A percentile compares a stretch with the other conserved stretches of the same genome.
phyloP scores from a whole-genome alignment of 306 rosid genomes.

The Rosa lucieae region DNA sequence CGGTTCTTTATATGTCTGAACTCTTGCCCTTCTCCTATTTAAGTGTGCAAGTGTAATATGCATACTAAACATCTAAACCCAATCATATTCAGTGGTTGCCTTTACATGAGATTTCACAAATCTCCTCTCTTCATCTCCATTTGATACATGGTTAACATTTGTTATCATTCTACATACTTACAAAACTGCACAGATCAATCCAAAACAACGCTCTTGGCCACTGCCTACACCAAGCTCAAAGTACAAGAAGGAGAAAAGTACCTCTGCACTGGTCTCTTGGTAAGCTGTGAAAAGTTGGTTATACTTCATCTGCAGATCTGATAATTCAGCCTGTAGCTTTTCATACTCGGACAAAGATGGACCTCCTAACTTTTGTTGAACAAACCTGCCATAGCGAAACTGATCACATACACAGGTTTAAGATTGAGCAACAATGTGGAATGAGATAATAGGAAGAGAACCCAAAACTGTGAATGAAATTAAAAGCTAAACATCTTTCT shows the following conservation, averaged over 20 bases:
- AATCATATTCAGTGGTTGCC: neutral
- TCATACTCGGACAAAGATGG: constrained; percentile 69
- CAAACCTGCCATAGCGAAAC: constrained; percentile 48
- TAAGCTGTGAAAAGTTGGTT: constrained; percentile 56
- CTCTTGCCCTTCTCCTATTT: neutral
- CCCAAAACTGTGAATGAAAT: neutral
- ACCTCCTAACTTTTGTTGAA: constrained; percentile 84
- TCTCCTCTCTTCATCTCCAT: neutral
- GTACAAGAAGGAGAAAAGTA: constrained; percentile 12
- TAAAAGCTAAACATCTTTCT: neutral
- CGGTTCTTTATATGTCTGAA: neutral
- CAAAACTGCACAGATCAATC: neutral
- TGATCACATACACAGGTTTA: constrained; percentile 5
- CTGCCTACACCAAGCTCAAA: neutral
- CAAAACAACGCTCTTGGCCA: neutral
- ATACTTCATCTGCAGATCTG: constrained; percentile 68
- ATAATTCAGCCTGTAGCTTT: constrained; percentile 71
- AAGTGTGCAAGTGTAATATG: neutral
- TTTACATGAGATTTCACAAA: neutral
- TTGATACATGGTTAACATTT: neutral
- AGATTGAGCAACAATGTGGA: neutral
- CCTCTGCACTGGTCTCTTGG: constrained; percentile 81
- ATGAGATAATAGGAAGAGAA: neutral
- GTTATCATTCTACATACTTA: neutral
- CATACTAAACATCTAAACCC: neutral